Evolutionary conservation across 345 rosid species (phyloP).

Genomic region (Eutrema japonicum): DNA sequence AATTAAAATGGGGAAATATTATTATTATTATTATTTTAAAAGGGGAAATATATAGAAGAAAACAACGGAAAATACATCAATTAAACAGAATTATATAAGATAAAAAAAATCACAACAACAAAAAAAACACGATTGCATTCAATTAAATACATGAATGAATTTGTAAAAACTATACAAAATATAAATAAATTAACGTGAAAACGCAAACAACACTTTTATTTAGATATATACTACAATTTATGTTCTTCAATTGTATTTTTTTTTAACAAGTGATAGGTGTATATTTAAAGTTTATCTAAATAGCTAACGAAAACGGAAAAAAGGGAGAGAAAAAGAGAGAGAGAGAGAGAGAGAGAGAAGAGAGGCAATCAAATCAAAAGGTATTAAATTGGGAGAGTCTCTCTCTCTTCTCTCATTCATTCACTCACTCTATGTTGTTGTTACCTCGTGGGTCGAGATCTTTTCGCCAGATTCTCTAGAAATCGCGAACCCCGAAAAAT

Average conservation of each 20-base stretch:
- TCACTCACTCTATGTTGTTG: background rate
- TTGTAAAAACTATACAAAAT: background rate
- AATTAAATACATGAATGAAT: background rate
- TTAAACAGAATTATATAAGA: background rate
- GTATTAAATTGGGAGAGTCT: constrained; percentile 18
- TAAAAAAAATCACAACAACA: background rate
- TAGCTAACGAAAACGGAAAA: background rate
- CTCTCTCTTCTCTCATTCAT: constrained; percentile 34
- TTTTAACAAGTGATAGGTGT: constrained; percentile 13
- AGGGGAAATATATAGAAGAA: background rate
- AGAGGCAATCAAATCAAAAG: constrained; percentile 23
- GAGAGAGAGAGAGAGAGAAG: background rate
- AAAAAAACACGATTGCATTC: background rate
- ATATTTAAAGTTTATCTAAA: constrained; percentile 1
- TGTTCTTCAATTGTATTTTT: background rate
- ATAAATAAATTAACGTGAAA: background rate
- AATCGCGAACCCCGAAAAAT: constrained; percentile 21
- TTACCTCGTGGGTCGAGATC: constrained; percentile 33
- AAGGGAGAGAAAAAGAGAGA: background rate
- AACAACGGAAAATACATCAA: background rate
- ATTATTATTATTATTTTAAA: background rate
- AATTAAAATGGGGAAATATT: background rate
- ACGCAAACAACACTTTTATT: background rate
- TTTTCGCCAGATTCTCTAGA: constrained; percentile 32
- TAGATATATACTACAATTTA: background rate